Percentiles rank a stretch among this genome's conserved stretches.
phyloP scores from a whole-genome alignment of 495 filamentous ascomycete genomes.

The Cercophora samala region DNA sequence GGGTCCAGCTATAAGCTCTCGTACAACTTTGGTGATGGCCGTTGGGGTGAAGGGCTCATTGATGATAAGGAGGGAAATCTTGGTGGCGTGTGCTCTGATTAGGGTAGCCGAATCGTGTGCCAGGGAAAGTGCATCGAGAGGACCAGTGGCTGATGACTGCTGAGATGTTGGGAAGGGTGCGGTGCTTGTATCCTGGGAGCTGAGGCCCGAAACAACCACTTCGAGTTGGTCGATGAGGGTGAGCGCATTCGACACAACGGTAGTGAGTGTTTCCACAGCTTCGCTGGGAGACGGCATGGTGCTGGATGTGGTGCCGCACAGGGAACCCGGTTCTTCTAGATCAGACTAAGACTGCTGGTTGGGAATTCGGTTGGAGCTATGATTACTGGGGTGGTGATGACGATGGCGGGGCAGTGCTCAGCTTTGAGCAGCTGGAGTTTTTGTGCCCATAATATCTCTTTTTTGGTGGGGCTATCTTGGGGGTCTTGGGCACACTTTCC shows the following conservation, averaged over 20 bases:
- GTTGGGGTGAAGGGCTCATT: constrained; percentile 79
- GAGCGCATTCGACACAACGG: constrained; percentile 26
- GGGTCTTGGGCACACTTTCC: too few species aligned
- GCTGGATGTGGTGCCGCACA: constrained; percentile 1
- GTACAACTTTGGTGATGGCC: constrained; percentile 64
- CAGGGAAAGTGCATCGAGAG: constrained; percentile 50
- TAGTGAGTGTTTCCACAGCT: constrained; percentile 24
- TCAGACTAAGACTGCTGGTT: background rate
- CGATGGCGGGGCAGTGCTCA: constrained; percentile 6
- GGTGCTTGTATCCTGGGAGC: constrained; percentile 18
- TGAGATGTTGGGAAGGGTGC: background rate
- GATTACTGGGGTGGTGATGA: background rate
- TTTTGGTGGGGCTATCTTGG: background rate
- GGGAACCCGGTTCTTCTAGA: background rate
- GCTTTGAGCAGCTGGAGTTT: background rate
- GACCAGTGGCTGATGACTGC: background rate
- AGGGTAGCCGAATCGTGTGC: constrained; percentile 62
- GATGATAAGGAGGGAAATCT: constrained; percentile 78
- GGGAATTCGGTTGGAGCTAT: background rate
- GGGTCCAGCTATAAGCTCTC: constrained; percentile 60
- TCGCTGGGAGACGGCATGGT: constrained; percentile 25
- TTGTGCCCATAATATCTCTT: background rate
- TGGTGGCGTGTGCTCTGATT: constrained; percentile 78
- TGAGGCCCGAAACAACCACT: constrained; percentile 29
- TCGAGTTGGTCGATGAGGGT: constrained; percentile 40